Base-by-base conservation (phyloP, 768 basidiomycete genomes). In the Austroboletus eburneus region DNA sequence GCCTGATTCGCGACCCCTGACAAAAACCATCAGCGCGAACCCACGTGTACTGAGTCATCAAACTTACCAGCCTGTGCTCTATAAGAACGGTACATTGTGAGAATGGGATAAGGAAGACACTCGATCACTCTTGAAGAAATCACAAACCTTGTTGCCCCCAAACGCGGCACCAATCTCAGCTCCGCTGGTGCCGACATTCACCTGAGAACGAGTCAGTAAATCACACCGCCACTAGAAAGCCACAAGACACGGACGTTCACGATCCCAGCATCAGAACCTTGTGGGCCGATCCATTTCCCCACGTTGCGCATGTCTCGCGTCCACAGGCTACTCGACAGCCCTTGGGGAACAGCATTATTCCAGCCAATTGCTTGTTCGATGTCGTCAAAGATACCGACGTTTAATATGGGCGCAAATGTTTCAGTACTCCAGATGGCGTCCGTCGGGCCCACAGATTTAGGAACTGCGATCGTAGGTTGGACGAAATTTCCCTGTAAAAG, bases 1-100 rank as follows among this genome's bases (percentile, higher is more conserved):
- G 32, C 95, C 95, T 7, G 90, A 91, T 72, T 98, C 95, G 40
- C 95, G 82, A 17, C 95, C 95, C 92, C 87, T 87, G 54, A 23
- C 50, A 57, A 27, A 27, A 34, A 44, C 35, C 30, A 29, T 64
- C 32, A 61, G 57, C 42, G 25, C 46, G 55, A 55, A 53, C 58
- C 47, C 49, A 57, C 29, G 33, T 29, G 30, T 18, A 45, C 43
- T 24, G 18, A 54, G 24, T 27, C 16, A 24, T 47, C 39, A 14
- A 37, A 72, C 79, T 68, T 66, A 85, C 85, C 87, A 90, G 53
- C 88, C 89, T 41, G 87, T 91, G 67, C 82, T 88, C 87, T 88
- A 64, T 39, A 27, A 22, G 18, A 54, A 33, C 41, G 29, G 55
- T 59, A 45, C 54, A 48, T 55, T 30, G 18, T 5, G 10, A 27